Percentiles rank a stretch among this genome's conserved stretches.
phyloP scores from a whole-genome alignment of 1,284 basidiomycete species.

The Apiotrichum sp. region DNA sequence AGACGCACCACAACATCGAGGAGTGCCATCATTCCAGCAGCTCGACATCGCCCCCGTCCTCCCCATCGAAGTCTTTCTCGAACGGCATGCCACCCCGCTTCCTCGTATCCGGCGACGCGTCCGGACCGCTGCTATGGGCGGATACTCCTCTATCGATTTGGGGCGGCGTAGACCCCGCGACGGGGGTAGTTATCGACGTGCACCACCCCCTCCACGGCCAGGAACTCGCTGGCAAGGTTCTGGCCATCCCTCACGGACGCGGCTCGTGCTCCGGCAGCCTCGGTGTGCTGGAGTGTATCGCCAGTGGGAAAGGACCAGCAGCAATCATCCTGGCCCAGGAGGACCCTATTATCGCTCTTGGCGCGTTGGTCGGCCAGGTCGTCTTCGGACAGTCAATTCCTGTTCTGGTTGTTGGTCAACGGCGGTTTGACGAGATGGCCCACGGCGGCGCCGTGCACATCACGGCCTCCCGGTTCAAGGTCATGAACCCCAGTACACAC shows the following conservation, averaged over 20 bases:
- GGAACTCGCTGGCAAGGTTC: background rate
- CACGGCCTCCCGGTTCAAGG: background rate
- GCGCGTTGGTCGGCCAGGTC: slow-evolving; percentile 4
- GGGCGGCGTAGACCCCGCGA: slow-evolving; percentile 8
- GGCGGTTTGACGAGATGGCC: slow-evolving; percentile 2
- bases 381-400: slow-evolving; percentile 1
- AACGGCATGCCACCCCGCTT: background rate
- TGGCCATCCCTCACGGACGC: slow-evolving; percentile 11
- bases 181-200: slow-evolving; percentile 4
- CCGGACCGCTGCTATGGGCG: slow-evolving; percentile 4
- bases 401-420: background rate
- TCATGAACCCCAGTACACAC: background rate
- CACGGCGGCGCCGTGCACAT: slow-evolving; percentile 1
- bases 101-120: slow-evolving; percentile 5
- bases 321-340: slow-evolving; percentile 1
- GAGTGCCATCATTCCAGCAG: background rate
- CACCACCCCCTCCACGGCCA: slow-evolving; percentile 7
- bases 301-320: background rate
- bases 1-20: background rate
- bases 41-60: too few species aligned
- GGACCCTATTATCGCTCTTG: slow-evolving; percentile 11
- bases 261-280: slow-evolving; percentile 12
- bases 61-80: background rate
- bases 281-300: slow-evolving; percentile 7
- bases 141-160: slow-evolving; percentile 4